Evolutionary conservation across 805 yeast species (phyloP).

Genomic region (Wickerhamiella azymoides): DNA sequence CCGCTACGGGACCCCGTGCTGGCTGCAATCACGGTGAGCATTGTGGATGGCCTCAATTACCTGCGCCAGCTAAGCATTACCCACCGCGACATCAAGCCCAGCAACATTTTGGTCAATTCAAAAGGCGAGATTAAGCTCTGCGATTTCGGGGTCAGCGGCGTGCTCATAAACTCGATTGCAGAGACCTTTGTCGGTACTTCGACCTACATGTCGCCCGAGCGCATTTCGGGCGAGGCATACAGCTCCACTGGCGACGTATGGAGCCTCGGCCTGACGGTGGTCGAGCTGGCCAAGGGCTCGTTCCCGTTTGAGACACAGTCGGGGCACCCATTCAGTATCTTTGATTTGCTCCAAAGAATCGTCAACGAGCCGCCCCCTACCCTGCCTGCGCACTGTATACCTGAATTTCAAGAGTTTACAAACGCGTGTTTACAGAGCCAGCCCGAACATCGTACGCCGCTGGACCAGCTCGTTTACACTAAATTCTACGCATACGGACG

Average conservation of each 20-base stretch:
- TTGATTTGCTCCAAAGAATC: conserved; percentile 80
- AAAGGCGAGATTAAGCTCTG: conserved; percentile 81
- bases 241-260: conserved; percentile 95
- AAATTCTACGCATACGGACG: conserved; percentile 21
- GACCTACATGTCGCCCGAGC: conserved; percentile 94
- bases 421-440: conserved; percentile 52
- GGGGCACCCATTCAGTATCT: conserved; percentile 57
- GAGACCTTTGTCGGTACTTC: conserved; percentile 98
- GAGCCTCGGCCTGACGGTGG: conserved; percentile 85
- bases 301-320: conserved; percentile 42
- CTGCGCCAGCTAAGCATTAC: conserved; percentile 76
- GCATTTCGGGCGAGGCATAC: conserved; percentile 89
- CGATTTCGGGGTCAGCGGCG: conserved; percentile 94
- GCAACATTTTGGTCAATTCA: conserved; percentile 78
- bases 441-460: conserved; percentile 61
- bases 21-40: conserved; percentile 59
- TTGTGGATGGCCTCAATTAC: conserved; percentile 68
- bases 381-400: conserved; percentile 34
- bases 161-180: conserved; percentile 82
- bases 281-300: conserved; percentile 75
- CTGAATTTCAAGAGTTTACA: conserved; percentile 50
- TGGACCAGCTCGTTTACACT: conserved; percentile 44
- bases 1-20: conserved; percentile 56
- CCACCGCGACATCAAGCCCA: conserved; percentile 93
- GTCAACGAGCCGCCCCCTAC: conserved; percentile 88